These are phyloP conservation scores for Saccharomyces mikatae DNA, from an alignment of 805 yeast genomes.

Conservation along the genomic window DNA sequence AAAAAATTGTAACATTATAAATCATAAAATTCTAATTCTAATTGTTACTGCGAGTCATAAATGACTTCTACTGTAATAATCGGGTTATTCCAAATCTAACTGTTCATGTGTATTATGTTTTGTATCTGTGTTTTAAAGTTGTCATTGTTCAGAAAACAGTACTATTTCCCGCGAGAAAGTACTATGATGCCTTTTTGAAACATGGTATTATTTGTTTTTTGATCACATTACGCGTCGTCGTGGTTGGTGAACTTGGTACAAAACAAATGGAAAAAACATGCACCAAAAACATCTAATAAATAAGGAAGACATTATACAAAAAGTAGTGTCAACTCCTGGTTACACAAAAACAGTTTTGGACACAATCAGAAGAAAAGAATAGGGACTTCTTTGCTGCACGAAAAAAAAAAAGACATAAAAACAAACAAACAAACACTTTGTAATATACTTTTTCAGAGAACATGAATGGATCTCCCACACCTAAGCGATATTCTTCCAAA, in stretches of 20 bases:
- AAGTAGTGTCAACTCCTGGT: background rate
- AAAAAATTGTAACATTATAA: background rate
- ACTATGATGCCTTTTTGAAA: background rate
- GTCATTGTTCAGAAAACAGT: background rate
- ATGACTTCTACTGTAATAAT: background rate
- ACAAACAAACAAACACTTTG: background rate
- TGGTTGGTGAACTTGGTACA: background rate
- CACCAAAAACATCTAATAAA: background rate
- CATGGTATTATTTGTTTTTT: background rate
- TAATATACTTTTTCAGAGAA: background rate
- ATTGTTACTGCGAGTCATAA: too few species aligned
- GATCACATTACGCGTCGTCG: background rate
- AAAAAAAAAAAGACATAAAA: background rate
- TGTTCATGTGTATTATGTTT: background rate
- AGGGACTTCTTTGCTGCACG: background rate
- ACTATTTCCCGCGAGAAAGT: background rate
- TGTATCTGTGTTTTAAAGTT: background rate
- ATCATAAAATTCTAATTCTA: background rate
- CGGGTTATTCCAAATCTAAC: background rate
- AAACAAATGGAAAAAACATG: background rate
- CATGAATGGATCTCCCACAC: slow-evolving; percentile 28
- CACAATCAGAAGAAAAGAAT: background rate
- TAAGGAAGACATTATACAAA: background rate
- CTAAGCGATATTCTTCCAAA: slow-evolving; percentile 21
- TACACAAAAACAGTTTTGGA: background rate